Conservation (phyloP, 139 green algal genomes). For the Haematococcus sp. region DNA sequence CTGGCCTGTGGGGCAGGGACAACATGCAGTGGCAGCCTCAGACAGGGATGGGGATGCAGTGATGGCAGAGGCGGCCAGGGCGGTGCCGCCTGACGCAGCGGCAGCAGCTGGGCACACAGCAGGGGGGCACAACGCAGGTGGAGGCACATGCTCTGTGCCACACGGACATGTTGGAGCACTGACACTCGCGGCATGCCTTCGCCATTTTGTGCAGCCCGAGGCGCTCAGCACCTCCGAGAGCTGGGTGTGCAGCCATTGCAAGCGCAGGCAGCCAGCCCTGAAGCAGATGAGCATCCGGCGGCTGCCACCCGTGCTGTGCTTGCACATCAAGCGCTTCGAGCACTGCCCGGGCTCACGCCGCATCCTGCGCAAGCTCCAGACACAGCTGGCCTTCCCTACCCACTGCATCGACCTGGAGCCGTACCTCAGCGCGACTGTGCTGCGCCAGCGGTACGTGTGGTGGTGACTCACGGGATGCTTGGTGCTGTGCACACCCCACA, state of each 20-base stretch:
- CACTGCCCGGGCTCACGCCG: slow-evolving; percentile 29
- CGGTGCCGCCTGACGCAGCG: no score
- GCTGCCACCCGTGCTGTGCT: slow-evolving; percentile 79
- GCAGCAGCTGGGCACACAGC: no score
- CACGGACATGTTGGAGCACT: neutral
- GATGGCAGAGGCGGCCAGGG: no score
- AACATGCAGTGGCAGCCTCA: neutral
- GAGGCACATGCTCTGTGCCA: neutral
- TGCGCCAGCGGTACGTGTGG: slow-evolving; percentile 31
- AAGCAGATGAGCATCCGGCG: slow-evolving; percentile 88
- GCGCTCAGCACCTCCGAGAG: slow-evolving; percentile 33
- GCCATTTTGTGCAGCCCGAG: slow-evolving; percentile 72
- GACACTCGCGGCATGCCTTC: slow-evolving; percentile 69
- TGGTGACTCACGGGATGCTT: no score
- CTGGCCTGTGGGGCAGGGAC: neutral
- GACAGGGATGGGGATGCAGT: no score
- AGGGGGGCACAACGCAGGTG: no score
- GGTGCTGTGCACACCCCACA: no score
- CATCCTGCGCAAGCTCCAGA: slow-evolving; percentile 68
- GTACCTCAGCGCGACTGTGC: slow-evolving; percentile 61
- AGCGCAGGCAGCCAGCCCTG: slow-evolving; percentile 30
- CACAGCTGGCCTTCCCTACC: slow-evolving; percentile 71
- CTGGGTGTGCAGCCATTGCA: slow-evolving; percentile 65
- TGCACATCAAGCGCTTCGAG: slow-evolving; percentile 94
- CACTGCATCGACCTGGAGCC: slow-evolving; percentile 73